Evolutionary conservation across 164 flowering plant species (phyloP).

Genomic region (Tetracentron sinense): DNA sequence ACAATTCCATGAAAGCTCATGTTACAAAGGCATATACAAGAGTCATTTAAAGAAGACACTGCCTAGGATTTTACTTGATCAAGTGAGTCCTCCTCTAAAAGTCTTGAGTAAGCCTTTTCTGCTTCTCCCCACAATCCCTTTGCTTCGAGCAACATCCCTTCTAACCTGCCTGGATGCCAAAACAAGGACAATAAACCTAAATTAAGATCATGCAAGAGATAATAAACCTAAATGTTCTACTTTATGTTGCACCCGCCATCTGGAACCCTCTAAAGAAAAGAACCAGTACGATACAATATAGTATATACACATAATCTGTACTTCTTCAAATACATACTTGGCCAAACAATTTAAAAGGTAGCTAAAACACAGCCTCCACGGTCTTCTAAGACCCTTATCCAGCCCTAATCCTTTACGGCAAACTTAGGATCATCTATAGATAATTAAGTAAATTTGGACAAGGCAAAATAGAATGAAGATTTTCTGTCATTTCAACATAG

Average conservation of each 20-base stretch:
- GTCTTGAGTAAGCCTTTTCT: slow-evolving; percentile 77
- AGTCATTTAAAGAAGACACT: no score
- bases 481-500: no score
- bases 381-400: no score
- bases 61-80: slow-evolving; percentile 82
- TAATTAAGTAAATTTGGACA: no score
- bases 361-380: background rate
- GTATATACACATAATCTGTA: no score
- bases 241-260: background rate
- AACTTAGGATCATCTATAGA: no score
- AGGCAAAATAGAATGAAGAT: no score
- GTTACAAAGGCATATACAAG: no score
- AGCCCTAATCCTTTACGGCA: no score
- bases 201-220: background rate
- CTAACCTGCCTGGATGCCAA: slow-evolving; percentile 58
- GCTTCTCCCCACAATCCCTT: slow-evolving; percentile 90
- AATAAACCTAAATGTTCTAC: background rate
- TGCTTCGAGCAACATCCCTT: slow-evolving; percentile 87
- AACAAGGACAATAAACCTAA: slow-evolving; percentile 1
- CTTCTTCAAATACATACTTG: background rate
- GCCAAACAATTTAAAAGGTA: background rate
- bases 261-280: background rate
- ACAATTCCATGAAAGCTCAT: background rate
- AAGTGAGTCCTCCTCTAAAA: slow-evolving; percentile 78
- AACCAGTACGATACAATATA: background rate